Evolutionary conservation across 2,329 filamentous ascomycete species (phyloP), one percentile per base, ranked within the genome.

Genomic region (Neocucurbitaria cava): DNA sequence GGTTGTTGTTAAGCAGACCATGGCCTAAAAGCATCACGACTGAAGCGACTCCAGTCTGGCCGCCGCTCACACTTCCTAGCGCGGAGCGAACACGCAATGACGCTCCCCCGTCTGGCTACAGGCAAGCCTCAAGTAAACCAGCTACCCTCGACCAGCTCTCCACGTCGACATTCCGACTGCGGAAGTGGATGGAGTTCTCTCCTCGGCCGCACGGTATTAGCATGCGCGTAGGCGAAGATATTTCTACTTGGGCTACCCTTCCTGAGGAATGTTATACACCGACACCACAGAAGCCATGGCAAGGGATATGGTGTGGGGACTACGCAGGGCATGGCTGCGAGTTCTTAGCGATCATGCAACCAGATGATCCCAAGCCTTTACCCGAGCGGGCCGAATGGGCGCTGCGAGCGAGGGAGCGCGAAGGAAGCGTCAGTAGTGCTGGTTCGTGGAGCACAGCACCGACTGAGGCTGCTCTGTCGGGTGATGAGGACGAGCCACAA

Each of bases 221-320:
- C 15, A 71, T 81, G 54, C 73, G 78, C 0, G 77, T 83, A 45
- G 80, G 79, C 5, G 83, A 85, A 61, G 79, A 82, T 39, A 77
- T 87, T 17, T 80, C 81, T 2, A 88, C 84, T 0, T 88, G 86
- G 65, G 91, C 89, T 0, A 96, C 92, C 0, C 79, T 98, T 1
- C 87, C 92, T 39, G 85, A 87, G 3, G 78, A 78, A 2, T 76
- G 89, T n/a, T 97, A 96, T 71, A 95, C 87, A 0, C 92, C 94
- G 0, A 96, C 92, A 0, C 73, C 78, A 9, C 82, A 87, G 49
- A 94, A 92, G 71, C 93, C 92, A 0, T 97, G 88, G 80, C 87
- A 92, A 59, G 94, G 94, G 0, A 91, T 99, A 26, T 98, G 91
- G 90, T 89, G 92, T 15, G 93, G 93, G 0, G 93, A 97, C 72